These are phyloP conservation scores for Blastobotrys elegans DNA, from an alignment of 1,139 yeast species.

Conservation along the genomic window DNA sequence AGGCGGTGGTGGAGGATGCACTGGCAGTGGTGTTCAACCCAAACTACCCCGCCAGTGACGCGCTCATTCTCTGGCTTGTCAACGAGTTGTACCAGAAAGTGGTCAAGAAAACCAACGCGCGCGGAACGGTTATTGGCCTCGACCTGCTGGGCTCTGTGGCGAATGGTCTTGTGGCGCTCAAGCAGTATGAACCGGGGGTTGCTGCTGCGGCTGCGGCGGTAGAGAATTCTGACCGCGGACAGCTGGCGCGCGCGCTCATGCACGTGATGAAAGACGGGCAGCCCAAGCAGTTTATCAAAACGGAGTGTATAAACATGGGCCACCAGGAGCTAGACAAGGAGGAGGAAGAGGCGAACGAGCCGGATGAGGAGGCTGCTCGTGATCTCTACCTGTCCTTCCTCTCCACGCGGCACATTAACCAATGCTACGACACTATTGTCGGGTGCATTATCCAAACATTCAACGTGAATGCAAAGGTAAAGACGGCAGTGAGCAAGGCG, in stretches of 20 bases:
- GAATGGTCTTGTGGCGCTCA: constrained; percentile 5
- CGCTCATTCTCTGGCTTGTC: constrained; percentile 6
- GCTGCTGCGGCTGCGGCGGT: too few species aligned
- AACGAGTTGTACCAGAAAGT: constrained; percentile 2
- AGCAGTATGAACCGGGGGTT: background rate
- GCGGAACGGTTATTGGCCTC: constrained; percentile 6
- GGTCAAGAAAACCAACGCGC: constrained; percentile 4
- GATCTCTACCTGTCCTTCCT: constrained; percentile 2
- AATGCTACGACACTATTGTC: constrained; percentile 12
- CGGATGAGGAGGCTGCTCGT: background rate
- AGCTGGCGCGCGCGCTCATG: too few species aligned
- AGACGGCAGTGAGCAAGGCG: constrained; percentile 12
- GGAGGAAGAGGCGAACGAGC: background rate
- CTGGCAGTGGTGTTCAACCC: constrained; percentile 6
- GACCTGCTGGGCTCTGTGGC: constrained; percentile 11
- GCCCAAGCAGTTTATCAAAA: background rate
- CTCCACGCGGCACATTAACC: constrained; percentile 4
- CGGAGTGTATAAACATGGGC: background rate
- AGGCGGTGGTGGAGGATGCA: constrained; percentile 8
- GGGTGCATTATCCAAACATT: constrained; percentile 10
- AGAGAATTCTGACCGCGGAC: background rate
- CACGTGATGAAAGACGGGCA: background rate
- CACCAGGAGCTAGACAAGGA: background rate
- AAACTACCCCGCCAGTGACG: constrained; percentile 9
- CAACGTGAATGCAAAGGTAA: constrained; percentile 4